These are phyloP conservation scores for Septoria petroselini DNA, from an alignment of 2,329 filamentous ascomycete species.

Conservation along the genomic window DNA sequence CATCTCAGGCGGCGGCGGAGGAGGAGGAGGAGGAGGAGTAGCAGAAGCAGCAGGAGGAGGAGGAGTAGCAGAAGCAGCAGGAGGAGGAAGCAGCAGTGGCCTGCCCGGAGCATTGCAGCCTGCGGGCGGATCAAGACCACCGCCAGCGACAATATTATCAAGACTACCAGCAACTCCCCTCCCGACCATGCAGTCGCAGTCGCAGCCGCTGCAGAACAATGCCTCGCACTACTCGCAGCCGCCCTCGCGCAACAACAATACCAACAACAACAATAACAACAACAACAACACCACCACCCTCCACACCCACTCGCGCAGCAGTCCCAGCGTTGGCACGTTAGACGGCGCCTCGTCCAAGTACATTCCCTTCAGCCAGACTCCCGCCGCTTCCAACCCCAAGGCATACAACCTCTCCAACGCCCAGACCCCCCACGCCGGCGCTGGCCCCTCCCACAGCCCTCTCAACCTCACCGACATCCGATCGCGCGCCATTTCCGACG, in stretches of 20 bases:
- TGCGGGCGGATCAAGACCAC: slow-evolving; percentile 50
- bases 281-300: too few relatives aligned
- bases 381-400: slow-evolving; percentile 41
- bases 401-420: slow-evolving; percentile 59
- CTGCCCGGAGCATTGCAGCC: slow-evolving; percentile 62
- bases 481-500: slow-evolving; percentile 75
- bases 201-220: slow-evolving; percentile 48
- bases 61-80: not conserved
- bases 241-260: slow-evolving; percentile 64
- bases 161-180: slow-evolving; percentile 57
- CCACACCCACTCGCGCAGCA: slow-evolving; percentile 76
- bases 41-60: not conserved
- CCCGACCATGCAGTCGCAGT: slow-evolving; percentile 56
- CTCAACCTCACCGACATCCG: slow-evolving; percentile 89
- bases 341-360: slow-evolving; percentile 53
- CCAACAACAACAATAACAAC: too few relatives aligned
- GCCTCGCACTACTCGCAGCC: slow-evolving; percentile 57
- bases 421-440: slow-evolving; percentile 50
- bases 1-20: slow-evolving; percentile 33
- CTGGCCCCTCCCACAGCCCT: slow-evolving; percentile 75
- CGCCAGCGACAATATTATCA: slow-evolving; percentile 52
- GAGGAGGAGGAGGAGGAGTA: not conserved
- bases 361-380: slow-evolving; percentile 57
- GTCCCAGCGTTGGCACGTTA: slow-evolving; percentile 59
- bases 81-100: slow-evolving; percentile 30